Conservation (phyloP, 192 early-diverging fungal genomes). For the Coemansia sp. region DNA sequence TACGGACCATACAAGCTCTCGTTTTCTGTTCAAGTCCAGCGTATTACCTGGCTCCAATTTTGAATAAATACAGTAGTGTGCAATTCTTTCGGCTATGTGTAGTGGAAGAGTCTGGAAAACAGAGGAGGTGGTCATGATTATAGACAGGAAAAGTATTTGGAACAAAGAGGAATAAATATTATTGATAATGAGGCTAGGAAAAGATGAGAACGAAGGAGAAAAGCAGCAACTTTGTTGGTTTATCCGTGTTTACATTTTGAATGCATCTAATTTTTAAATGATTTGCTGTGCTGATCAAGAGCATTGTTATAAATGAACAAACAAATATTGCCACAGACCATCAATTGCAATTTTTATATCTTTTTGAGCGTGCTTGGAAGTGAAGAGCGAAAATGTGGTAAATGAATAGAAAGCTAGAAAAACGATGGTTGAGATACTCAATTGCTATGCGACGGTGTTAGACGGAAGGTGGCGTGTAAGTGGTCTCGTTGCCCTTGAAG, state of each 20-base stretch:
- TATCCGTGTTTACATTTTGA: no score
- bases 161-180: no score
- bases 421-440: background rate
- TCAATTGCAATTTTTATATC: no score
- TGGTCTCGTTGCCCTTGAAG: constrained; percentile 57
- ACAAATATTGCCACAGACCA: no score
- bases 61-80: background rate
- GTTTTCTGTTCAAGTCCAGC: background rate
- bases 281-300: no score
- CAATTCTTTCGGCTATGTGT: constrained; percentile 9
- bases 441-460: background rate
- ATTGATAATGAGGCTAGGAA: no score
- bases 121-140: background rate
- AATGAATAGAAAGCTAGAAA: background rate
- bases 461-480: constrained; percentile 36
- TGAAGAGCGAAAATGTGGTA: background rate
- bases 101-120: constrained; percentile 4
- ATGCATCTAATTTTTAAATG: no score
- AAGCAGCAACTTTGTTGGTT: no score
- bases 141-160: no score
- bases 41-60: background rate
- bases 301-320: no score
- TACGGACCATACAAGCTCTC: background rate
- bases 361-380: background rate
- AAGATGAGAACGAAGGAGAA: no score